Evolutionary conservation across 305 asterid species (phyloP), one percentile per base, ranked within the genome.

Genomic region (Striga hermonthica): DNA sequence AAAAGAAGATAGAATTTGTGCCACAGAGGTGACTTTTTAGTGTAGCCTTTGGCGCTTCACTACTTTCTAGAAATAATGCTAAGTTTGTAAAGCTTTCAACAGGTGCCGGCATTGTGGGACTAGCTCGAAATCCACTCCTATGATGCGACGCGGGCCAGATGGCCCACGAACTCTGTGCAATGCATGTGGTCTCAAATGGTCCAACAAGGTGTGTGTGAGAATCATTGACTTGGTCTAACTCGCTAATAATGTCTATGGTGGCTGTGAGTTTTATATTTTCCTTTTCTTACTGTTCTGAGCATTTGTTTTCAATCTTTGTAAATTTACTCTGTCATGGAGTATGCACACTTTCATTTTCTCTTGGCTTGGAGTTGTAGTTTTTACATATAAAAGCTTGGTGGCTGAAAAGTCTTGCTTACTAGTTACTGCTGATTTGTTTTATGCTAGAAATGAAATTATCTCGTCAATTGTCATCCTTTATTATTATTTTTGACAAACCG

Each of bases 101-200:
- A 90, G 97, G 64, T 90, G 96, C 75, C 81, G 80, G 76, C 95
- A 90, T 69, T 90, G 97, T 72, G 90, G 87, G 72, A 87, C 79
- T 72, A 82, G 92, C 75, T 86, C 97, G 44, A 90, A 86, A 74
- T 71, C 92, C 64, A 90, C 97, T 62, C 97, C 97, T 49, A 90
- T 88, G 96, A 90, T 90, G 97, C 86, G 97, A n/a, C 97, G 96
- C 57, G 97, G 97, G 60, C 97, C 97, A 62, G 85, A 77, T 67
- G 97, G 96, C 71, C 97, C 95, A 31, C 83, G 97, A 83, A 87
- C 96, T 62, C 78, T 90, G 57, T 90, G 97, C 79, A 90, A 90
- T 64, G 97, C 97, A 31, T 90, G 97, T 65, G 97, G 97, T 52
- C 95, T 90, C 64, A 90, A 90, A 80, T 90, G 97, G 97, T 96